Conservation (phyloP, 192 early-diverging fungal species). For the Umbelopsis sp. region DNA sequence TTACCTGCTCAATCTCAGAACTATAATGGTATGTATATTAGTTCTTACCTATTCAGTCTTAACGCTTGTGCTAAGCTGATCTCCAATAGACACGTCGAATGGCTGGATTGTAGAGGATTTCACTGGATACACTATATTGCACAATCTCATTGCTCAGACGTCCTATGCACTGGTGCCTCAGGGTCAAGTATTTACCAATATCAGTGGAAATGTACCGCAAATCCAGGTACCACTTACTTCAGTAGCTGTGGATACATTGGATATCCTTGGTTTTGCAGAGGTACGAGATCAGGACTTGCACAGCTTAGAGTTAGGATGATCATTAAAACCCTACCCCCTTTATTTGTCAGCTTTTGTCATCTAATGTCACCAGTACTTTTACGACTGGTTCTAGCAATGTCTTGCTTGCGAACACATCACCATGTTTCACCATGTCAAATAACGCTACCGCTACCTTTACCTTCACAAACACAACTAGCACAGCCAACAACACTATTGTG, state of each 20-base stretch:
- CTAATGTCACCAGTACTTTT: background rate
- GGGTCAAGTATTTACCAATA: background rate
- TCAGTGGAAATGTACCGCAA: background rate
- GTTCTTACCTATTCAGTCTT: background rate
- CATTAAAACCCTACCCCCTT: too few species aligned
- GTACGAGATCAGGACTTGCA: background rate
- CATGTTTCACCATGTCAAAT: background rate
- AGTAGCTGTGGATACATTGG: background rate
- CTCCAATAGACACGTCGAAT: background rate
- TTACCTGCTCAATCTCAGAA: background rate
- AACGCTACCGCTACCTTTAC: background rate
- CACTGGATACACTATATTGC: background rate
- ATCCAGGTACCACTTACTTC: background rate
- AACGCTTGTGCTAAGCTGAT: background rate
- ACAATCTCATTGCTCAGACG: background rate
- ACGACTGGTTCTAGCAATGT: background rate
- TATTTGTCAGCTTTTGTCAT: background rate
- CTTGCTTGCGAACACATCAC: background rate
- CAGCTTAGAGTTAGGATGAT: background rate
- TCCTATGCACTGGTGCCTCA: background rate
- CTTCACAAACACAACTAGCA: background rate
- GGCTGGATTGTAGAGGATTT: background rate
- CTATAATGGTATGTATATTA: background rate
- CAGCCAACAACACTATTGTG: background rate
- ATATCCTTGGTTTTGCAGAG: constrained; percentile 16